phyloP scores from a whole-genome alignment of 1,139 yeast genomes.

The Hanseniaspora uvarum region DNA sequence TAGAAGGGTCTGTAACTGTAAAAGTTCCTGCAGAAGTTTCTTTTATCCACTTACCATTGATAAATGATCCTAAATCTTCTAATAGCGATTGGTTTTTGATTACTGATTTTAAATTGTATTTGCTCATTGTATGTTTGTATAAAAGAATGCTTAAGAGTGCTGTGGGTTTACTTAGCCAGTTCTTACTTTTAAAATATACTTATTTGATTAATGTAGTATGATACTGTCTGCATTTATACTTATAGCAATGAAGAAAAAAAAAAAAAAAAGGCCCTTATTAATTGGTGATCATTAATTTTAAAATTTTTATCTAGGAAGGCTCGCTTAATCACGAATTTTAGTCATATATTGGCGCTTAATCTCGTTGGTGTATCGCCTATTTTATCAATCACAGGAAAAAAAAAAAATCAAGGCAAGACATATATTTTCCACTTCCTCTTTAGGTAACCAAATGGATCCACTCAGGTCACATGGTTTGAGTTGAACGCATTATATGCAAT shows the following conservation, averaged over 20 bases:
- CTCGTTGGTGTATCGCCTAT: neutral
- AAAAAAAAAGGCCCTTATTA: too few relatives aligned
- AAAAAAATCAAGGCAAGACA: neutral
- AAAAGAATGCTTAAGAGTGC: too few relatives aligned
- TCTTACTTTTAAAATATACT: too few relatives aligned
- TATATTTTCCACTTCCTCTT: neutral
- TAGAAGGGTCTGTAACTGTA: constrained; percentile 68
- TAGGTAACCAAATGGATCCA: neutral
- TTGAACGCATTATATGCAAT: neutral
- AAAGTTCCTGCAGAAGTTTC: constrained; percentile 42
- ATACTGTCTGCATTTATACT: neutral
- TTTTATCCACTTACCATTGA: constrained; percentile 66
- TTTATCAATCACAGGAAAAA: neutral
- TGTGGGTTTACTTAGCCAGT: too few relatives aligned
- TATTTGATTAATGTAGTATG: too few relatives aligned
- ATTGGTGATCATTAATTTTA: neutral
- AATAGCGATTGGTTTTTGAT: constrained; percentile 1
- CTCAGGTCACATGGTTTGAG: neutral
- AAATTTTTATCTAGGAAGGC: neutral
- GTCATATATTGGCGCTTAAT: neutral
- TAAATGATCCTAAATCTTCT: constrained; percentile 34
- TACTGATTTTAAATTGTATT: neutral
- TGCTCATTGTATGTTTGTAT: too few relatives aligned
- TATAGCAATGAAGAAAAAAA: neutral
- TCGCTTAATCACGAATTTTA: neutral